Percentiles rank a stretch among this genome's conserved stretches.
Evolutionary conservation across 1,284 basidiomycete genomes (phyloP).

Genomic region (Trametes pubescens): DNA sequence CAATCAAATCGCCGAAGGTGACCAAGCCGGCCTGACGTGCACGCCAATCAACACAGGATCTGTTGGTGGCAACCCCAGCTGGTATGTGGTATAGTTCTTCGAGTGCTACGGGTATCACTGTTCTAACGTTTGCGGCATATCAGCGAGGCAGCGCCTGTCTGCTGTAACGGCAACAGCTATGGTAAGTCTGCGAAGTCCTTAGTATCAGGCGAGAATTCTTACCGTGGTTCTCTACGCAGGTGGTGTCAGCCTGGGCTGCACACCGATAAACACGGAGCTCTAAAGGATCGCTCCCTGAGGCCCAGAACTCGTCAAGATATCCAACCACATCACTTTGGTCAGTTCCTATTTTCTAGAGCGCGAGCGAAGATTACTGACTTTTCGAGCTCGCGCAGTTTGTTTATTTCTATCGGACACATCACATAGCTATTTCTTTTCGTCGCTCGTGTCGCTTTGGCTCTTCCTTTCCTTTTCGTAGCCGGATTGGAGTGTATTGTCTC

Average conservation of each 20-base stretch:
- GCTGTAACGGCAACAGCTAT: slow-evolving; percentile 27
- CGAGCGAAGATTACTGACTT: not conserved
- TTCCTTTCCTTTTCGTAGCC: slow-evolving; percentile 24
- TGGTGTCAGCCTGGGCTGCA: slow-evolving; percentile 20
- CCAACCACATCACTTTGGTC: not conserved
- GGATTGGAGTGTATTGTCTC: slow-evolving; percentile 26
- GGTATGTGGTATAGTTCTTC: slow-evolving; percentile 22
- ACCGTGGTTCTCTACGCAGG: slow-evolving; percentile 4
- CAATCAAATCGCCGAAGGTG: slow-evolving; percentile 27
- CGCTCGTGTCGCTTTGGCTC: slow-evolving; percentile 28
- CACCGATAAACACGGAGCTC: slow-evolving; percentile 14
- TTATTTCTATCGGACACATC: not conserved
- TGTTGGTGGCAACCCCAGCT: slow-evolving; percentile 33
- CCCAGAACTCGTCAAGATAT: not conserved
- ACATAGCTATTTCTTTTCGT: slow-evolving; percentile 28
- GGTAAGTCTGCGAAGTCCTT: slow-evolving; percentile 3
- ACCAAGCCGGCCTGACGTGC: slow-evolving; percentile 39
- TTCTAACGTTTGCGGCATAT: not conserved
- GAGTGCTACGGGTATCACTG: too few relatives aligned
- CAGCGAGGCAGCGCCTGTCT: slow-evolving; percentile 24
- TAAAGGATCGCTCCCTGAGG: not conserved
- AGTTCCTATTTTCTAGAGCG: not conserved
- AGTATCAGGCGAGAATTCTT: not conserved
- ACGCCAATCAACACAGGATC: slow-evolving; percentile 34
- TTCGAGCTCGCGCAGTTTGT: not conserved